Evolutionary conservation across 148 eudicot species (phyloP).

Genomic region (Agrostemma githago): DNA sequence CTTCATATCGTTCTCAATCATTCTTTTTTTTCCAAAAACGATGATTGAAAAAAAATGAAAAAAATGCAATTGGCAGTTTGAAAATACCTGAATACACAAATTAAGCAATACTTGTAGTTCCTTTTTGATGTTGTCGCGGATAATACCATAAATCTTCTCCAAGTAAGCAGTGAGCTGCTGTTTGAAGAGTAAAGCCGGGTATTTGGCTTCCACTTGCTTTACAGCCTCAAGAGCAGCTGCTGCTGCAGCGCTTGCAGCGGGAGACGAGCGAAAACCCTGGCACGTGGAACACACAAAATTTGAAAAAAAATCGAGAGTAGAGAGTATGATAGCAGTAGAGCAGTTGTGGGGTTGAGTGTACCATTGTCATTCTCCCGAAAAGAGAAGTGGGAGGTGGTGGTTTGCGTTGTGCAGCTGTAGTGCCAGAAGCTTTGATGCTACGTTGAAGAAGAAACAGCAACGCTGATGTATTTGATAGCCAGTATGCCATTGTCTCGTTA

Average conservation of each 20-base stretch:
- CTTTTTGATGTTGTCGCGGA: constrained; percentile 88
- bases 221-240: constrained; percentile 66
- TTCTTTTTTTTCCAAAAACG: no score
- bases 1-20: no score
- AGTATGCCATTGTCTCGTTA: constrained; percentile 80
- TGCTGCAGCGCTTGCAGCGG: constrained; percentile 58
- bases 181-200: constrained; percentile 97
- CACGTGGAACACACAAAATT: not conserved
- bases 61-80: not conserved
- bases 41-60: not conserved
- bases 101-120: constrained; percentile 66
- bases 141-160: constrained; percentile 93
- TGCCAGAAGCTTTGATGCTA: constrained; percentile 65
- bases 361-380: constrained; percentile 98
- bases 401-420: constrained; percentile 55
- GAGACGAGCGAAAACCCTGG: constrained; percentile 93
- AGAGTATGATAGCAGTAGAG: not conserved
- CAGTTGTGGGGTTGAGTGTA: constrained; percentile 28
- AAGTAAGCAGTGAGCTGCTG: constrained; percentile 97
- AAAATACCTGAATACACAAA: constrained; percentile 78
- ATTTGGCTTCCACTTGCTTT: constrained; percentile 89
- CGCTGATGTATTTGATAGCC: constrained; percentile 91
- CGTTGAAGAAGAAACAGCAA: constrained; percentile 87
- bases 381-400: constrained; percentile 85
- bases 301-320: not conserved